Evolutionary conservation across 2,329 filamentous ascomycete species (phyloP).

Genomic region (Zymoseptoria tritici): DNA sequence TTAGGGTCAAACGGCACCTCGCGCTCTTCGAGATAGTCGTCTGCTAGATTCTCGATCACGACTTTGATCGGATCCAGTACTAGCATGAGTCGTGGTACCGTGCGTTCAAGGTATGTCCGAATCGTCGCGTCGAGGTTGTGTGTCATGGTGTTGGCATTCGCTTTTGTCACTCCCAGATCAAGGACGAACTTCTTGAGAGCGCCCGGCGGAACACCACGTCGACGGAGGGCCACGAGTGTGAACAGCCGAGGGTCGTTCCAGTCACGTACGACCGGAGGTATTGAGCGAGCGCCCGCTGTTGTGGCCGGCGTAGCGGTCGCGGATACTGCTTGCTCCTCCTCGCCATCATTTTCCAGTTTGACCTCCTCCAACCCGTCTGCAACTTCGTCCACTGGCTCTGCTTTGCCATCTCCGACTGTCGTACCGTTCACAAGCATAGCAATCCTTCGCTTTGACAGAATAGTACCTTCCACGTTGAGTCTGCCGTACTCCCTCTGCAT

Average conservation of each 20-base stretch:
- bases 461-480: conserved; percentile 73
- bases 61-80: conserved; percentile 80
- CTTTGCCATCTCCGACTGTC: conserved; percentile 25
- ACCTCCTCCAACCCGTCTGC: conserved; percentile 32
- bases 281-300: conserved; percentile 21
- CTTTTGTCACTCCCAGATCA: conserved; percentile 83
- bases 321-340: conserved; percentile 25
- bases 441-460: conserved; percentile 81
- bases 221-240: conserved; percentile 74
- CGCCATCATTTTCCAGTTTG: conserved; percentile 37
- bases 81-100: conserved; percentile 82
- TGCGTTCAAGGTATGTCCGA: conserved; percentile 76
- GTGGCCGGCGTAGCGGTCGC: conserved; percentile 19
- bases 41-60: conserved; percentile 69
- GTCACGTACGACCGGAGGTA: conserved; percentile 58
- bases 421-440: conserved; percentile 67
- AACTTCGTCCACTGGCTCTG: conserved; percentile 20
- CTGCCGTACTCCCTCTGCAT: conserved; percentile 88
- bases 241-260: conserved; percentile 92
- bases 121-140: conserved; percentile 78
- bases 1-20: conserved; percentile 76
- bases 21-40: conserved; percentile 58
- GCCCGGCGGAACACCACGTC: conserved; percentile 78
- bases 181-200: conserved; percentile 85
- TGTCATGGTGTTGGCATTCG: conserved; percentile 70